Conservation (phyloP, 2,329 filamentous ascomycete species). For the Drechslerella stenobrocha region DNA sequence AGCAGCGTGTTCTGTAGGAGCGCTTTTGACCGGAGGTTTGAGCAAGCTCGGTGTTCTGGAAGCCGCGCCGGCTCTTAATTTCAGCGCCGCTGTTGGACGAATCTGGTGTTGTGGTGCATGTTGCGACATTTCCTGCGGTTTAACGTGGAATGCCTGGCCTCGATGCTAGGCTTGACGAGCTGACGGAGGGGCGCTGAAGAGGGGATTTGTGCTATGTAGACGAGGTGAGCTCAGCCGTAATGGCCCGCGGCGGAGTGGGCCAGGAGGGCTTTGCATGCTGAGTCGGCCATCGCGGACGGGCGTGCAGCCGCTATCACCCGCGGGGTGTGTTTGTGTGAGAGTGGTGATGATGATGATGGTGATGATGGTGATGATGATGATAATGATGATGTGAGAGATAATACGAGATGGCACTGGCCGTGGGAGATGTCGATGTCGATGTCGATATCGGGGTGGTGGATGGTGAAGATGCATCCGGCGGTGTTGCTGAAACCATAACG, state of each 20-base stretch:
- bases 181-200: not conserved
- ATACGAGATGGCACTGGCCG: no score
- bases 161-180: not conserved
- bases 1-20: slow-evolving; percentile 58
- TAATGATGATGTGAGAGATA: no score
- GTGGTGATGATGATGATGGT: no score
- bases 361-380: no score
- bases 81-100: no score
- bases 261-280: not conserved
- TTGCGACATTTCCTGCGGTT: not conserved
- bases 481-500: not conserved
- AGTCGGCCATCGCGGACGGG: not conserved
- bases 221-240: slow-evolving; percentile 3
- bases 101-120: no score
- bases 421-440: no score
- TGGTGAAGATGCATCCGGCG: not conserved
- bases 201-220: not conserved
- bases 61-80: no score
- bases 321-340: no score
- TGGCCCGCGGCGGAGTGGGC: slow-evolving; percentile 5
- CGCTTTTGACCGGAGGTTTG: slow-evolving; percentile 56
- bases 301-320: no score
- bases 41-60: not conserved
- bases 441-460: no score
- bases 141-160: no score